These are phyloP conservation scores for Pholiota microspora DNA, from an alignment of 768 basidiomycete genomes.

Conservation along the genomic window DNA sequence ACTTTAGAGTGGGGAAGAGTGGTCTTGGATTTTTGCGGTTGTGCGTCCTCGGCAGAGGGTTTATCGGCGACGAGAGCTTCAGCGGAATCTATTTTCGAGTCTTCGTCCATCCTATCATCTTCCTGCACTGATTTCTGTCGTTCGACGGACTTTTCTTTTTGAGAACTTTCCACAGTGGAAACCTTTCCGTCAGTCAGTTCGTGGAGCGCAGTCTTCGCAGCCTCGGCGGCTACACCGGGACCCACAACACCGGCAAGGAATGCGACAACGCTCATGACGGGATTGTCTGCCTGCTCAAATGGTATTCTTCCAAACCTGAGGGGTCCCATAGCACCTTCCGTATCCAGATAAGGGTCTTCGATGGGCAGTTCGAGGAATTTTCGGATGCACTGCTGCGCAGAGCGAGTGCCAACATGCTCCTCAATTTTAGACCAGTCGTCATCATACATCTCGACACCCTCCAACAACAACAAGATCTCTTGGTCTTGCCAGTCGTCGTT, in stretches of 20 bases:
- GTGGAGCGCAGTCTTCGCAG: constrained; percentile 86
- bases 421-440: constrained; percentile 95
- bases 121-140: constrained; percentile 32
- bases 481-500: constrained; percentile 88
- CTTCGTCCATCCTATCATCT: constrained; percentile 50
- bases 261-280: constrained; percentile 97
- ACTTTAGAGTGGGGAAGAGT: constrained; percentile 71
- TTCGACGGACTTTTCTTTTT: constrained; percentile 23
- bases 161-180: constrained; percentile 29
- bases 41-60: neutral
- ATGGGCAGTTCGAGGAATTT: constrained; percentile 96
- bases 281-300: constrained; percentile 94
- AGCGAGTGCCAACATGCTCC: constrained; percentile 89
- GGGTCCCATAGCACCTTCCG: constrained; percentile 73
- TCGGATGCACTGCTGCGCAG: constrained; percentile 92
- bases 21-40: constrained; percentile 31
- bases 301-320: constrained; percentile 78
- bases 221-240: constrained; percentile 88
- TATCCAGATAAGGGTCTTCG: constrained; percentile 87
- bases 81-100: constrained; percentile 24
- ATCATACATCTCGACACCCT: constrained; percentile 97
- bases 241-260: constrained; percentile 93
- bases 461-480: constrained; percentile 85
- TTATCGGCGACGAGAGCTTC: constrained; percentile 19
- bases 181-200: constrained; percentile 64